Evolutionary conservation across 345 rosid species (phyloP), one percentile per base, ranked within the genome.

Genomic region (Cardamine occulta): DNA sequence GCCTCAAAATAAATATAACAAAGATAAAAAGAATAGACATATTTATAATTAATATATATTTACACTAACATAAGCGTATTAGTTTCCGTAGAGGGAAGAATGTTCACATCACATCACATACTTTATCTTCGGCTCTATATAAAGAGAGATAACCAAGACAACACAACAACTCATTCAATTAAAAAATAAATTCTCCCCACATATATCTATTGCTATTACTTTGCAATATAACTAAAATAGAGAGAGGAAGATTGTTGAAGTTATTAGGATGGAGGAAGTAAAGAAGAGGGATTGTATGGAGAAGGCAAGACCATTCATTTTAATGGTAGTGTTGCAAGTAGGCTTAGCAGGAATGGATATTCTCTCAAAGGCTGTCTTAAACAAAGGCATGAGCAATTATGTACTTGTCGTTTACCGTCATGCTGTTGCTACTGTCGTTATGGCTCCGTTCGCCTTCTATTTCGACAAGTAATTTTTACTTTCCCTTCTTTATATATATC

Each of bases 271-370:
- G 74, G 51, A 74, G 52, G 75, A 64, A 66, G 75, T 60, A 68
- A 68, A 40, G 69, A 82, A 59, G 39, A 70, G 64, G 23, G 73
- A 24, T 11, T 28, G 70, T 57, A 74, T 84, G 14, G 79, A 59
- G 24, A 87, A 74, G 70, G 48, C 78, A 56, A 91, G 88, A 74
- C 91, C 98, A 4, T 91, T 82, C 79, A 45, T 88, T 8, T 88
- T 82, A 28, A 85, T 89, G 18, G 73, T 87, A 34, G 84, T 91
- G 79, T n/a, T 91, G 83, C 98, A 94, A 85, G 80, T 88, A 3
- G 98, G 98, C 4, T 58, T 91, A 9, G 91, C 96, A 2, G 97
- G 97, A 15, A 90, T 94, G 97, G 98, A 91, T 45, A 74, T 90
- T 70, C 82, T 90, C 17, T 77, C 91, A 12, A 94, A 94, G 66